Evolutionary conservation across 495 filamentous ascomycete genomes (phyloP), one percentile per base, ranked within the genome.

Genomic region (Penicillium canariense): DNA sequence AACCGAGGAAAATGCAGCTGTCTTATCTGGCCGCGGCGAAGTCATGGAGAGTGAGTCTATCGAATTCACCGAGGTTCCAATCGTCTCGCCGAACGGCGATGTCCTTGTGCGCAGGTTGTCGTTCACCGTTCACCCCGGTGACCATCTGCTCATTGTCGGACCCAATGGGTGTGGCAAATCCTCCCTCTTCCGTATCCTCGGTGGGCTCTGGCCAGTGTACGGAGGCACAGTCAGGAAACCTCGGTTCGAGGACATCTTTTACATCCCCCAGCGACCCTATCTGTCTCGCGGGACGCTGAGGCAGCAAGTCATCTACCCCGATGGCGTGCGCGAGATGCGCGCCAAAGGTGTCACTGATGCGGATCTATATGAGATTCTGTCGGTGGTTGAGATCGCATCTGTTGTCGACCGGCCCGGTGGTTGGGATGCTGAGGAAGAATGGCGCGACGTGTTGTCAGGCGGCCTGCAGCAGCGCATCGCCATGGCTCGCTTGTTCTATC

Each of bases 151-250:
- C 31, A 95, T 98, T 42, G 89, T 97, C 23, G 94, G 94, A 2
- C 94, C 94, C 15, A 98, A 98, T 67, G 94, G 94, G 20, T 98
- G 94, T 69, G 94, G 94, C 35, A 98, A 98, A 69, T 96, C 90
- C 0, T 91, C 87, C 17, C 82, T 98, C 4, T 98, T 98, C 77
- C 84, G 94, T 23, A 98, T 98, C 64, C 81, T 98, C 30, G 94
- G 94, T 46, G 94, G 94, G 7, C 81, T 98, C 1, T 98, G 94
- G 94, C 94, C 94, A n/a, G 95, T 97, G 28, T 97, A 97, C 71
- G 94, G 94, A 52, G 94, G 94, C 32, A 87, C 80, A 1, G 94
- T 98, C 22, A 82, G 86, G 60, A 97, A 96, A 66, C 94, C 95
- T 5, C 84, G 87, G 0, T 89, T 90, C 58, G 82, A 86, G 39